phyloP scores from a whole-genome alignment of 805 yeast species.

The Hyphopichia homilentoma region DNA sequence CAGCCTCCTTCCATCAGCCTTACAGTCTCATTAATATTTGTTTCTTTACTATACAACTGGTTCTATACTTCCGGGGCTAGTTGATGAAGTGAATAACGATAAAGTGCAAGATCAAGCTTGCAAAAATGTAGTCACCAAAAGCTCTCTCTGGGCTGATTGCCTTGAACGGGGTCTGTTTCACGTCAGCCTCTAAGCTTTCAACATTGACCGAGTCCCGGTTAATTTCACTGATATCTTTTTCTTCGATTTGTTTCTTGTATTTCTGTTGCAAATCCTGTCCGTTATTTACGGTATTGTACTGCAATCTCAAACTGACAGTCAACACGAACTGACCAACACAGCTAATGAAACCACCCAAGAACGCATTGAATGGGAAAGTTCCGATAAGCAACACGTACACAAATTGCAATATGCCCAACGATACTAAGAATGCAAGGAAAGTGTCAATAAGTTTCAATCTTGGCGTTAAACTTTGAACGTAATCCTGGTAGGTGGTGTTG shows the following conservation, averaged over 20 bases:
- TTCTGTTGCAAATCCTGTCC: neutral
- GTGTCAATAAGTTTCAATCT: constrained; percentile 67
- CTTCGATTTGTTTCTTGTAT: constrained; percentile 1
- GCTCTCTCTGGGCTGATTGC: constrained; percentile 48
- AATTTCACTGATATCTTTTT: constrained; percentile 1
- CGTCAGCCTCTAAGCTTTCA: constrained; percentile 4
- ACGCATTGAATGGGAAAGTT: constrained; percentile 95
- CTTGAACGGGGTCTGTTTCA: constrained; percentile 13
- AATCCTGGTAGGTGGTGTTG: constrained; percentile 31
- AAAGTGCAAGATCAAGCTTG: constrained; percentile 85
- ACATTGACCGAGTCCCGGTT: constrained; percentile 4
- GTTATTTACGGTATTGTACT: constrained; percentile 31
- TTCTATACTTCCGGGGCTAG: too few relatives aligned
- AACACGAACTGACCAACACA: constrained; percentile 96
- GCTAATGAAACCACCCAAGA: constrained; percentile 84
- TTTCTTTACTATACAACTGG: too few relatives aligned
- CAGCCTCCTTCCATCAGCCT: neutral
- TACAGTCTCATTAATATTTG: too few relatives aligned
- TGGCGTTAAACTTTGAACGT: constrained; percentile 34
- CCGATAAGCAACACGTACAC: constrained; percentile 74
- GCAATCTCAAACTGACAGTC: constrained; percentile 78
- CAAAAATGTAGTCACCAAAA: constrained; percentile 83
- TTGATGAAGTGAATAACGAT: constrained; percentile 88
- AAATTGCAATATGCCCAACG: constrained; percentile 75
- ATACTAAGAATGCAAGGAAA: constrained; percentile 71